Evolutionary conservation across 2,329 filamentous ascomycete species (phyloP), one percentile per base, ranked within the genome.

Genomic region (Aspergillus spinulosporus): DNA sequence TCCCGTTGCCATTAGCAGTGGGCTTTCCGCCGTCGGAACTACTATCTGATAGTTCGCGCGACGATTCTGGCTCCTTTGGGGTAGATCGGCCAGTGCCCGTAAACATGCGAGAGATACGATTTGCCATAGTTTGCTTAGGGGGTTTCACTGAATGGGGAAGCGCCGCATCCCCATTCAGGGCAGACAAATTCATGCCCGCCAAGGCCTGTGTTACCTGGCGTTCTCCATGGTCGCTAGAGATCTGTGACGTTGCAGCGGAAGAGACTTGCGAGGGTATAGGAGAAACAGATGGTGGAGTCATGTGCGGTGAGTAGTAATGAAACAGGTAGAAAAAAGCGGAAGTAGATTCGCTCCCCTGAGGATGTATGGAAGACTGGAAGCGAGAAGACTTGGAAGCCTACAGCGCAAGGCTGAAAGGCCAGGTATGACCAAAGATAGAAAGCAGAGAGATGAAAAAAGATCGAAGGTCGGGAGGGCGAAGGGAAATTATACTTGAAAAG

Each of bases 61-160:
- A 65, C 14, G 63, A 56, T 31, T 74, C 67, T 34, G 68, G 57
- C 28, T 74, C 69, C 52, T 66, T 72, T 5, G 66, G 62, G 4
- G 67, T 64, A 14, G 66, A 62, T 59, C 72, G 76, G 9, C 73
- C 73, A n/a, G 72, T 67, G 53, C 72, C 68, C 26, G 74, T 72
- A 62, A 79, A 79, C 74, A 79, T 79, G 59, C 76, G 76, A 15
- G 76, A 75, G 46, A 79, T 64, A 48, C 75, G 75, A 60, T 71
- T 66, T 47, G 76, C 70, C 76, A 78, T 78, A 28, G 73, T 77
- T 15, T 73, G 64, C 64, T 68, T 77, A 34, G 68, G 64, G 5
- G 67, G 63, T 58, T 75, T 76, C 12, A 61, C 59, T 58, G 45
- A 64, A 58, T 62, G 71, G 55, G 61, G 65, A 21, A 63, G 46